These are phyloP conservation scores for Glaciozyma antarctica DNA, from an alignment of 768 basidiomycete genomes.

Conservation along the genomic window DNA sequence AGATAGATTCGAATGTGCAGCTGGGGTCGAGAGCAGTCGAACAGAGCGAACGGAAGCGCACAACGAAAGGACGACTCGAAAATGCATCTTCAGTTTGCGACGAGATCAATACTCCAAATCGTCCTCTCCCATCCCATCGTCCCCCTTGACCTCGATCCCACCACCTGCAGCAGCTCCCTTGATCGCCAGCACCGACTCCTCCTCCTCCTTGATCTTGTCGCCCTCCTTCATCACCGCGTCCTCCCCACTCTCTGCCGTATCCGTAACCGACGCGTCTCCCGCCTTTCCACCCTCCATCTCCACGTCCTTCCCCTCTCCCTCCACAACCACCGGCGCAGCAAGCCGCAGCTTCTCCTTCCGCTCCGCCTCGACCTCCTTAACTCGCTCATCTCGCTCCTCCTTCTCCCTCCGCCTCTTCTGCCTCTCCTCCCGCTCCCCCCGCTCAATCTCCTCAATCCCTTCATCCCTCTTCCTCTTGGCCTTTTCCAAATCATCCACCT, in stretches of 20 bases:
- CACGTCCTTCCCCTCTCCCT: neutral
- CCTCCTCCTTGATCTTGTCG: neutral
- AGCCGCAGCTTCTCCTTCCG: neutral
- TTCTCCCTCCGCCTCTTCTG: slow-evolving; percentile 17
- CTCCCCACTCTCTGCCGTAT: neutral
- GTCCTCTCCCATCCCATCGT: slow-evolving; percentile 4
- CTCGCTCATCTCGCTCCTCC: slow-evolving; percentile 11
- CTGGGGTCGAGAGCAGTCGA: too few species aligned
- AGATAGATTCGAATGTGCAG: too few species aligned
- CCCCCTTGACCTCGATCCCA: neutral
- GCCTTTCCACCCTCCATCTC: neutral
- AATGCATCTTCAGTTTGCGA: too few species aligned
- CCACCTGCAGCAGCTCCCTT: neutral
- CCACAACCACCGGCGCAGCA: neutral
- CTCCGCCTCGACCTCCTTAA: neutral
- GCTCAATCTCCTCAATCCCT: neutral
- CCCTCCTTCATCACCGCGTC: neutral
- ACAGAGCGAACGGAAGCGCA: too few species aligned
- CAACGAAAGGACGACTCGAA: too few species aligned
- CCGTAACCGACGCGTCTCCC: neutral
- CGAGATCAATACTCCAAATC: slow-evolving; percentile 7
- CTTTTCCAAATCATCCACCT: slow-evolving; percentile 5
- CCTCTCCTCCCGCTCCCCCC: slow-evolving; percentile 18
- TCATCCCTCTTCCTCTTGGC: neutral
- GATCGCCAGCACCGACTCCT: neutral